A percentile compares a stretch with the other conserved stretches of the same genome.
Evolutionary conservation across 2,329 filamentous ascomycete genomes (phyloP).

Genomic region (Dactylellina parvicollis): DNA sequence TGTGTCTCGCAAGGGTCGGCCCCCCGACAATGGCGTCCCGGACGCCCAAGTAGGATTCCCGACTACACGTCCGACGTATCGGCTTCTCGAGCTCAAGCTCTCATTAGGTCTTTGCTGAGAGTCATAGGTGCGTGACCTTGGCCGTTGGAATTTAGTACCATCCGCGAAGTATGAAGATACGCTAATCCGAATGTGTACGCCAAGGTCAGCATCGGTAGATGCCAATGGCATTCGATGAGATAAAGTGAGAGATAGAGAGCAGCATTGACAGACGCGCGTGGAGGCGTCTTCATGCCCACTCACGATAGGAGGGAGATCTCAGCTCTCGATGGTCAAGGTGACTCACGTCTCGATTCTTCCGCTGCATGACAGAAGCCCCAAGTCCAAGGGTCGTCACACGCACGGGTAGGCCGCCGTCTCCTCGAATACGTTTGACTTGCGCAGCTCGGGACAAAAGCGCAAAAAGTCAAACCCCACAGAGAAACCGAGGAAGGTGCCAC

Average conservation of each 20-base stretch:
- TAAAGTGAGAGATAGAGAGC: not conserved
- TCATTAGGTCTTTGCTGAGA: conserved; percentile 1
- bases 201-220: conserved; percentile 21
- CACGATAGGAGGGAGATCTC: conserved; percentile 1
- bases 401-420: conserved; percentile 45
- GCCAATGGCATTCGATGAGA: not conserved
- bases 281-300: not conserved
- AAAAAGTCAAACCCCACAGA: conserved; percentile 35
- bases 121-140: conserved; percentile 28
- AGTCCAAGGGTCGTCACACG: conserved; percentile 41
- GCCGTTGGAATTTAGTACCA: not conserved
- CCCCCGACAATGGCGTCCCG: conserved; percentile 12
- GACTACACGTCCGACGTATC: not conserved
- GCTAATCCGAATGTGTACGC: conserved; percentile 4
- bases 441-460: conserved; percentile 48
- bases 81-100: not conserved
- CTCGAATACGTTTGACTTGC: conserved; percentile 15
- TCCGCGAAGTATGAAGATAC: not conserved
- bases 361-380: conserved; percentile 34
- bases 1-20: not conserved
- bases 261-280: conserved; percentile 8
- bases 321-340: conserved; percentile 8
- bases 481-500: conserved; percentile 11
- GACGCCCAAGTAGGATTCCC: conserved; percentile 29
- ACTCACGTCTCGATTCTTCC: conserved; percentile 28